A percentile compares a stretch with the other conserved stretches of the same genome.
Evolutionary conservation across 257 asterid species (phyloP).

Genomic region (Ehretia macrophylla): DNA sequence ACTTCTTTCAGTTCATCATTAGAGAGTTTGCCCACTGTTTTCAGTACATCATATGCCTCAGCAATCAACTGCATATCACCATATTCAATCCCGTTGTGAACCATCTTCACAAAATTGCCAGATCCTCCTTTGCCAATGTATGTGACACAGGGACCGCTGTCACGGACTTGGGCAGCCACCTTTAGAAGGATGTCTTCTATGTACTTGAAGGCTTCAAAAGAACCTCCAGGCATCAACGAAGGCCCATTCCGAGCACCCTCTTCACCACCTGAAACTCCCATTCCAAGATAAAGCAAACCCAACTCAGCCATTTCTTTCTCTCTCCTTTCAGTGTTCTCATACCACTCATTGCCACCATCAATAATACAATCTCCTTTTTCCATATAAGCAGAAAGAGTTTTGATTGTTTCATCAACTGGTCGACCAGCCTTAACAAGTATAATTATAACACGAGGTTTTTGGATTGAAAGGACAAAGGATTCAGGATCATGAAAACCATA

Average conservation of each 20-base stretch:
- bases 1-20: slow-evolving; percentile 69
- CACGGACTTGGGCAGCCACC: slow-evolving; percentile 94
- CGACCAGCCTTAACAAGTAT: slow-evolving; percentile 98
- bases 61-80: slow-evolving; percentile 98
- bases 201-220: slow-evolving; percentile 71
- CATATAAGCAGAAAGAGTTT: slow-evolving; percentile 79
- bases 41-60: slow-evolving; percentile 89
- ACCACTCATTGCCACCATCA: slow-evolving; percentile 99
- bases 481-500: slow-evolving; percentile 84
- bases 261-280: slow-evolving; percentile 99
- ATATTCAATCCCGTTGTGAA: slow-evolving; percentile 91
- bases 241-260: slow-evolving; percentile 97
- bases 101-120: slow-evolving; percentile 92
- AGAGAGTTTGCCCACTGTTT: slow-evolving; percentile 81
- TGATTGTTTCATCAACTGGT: slow-evolving; percentile 92
- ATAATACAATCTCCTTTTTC: slow-evolving; percentile 95
- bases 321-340: slow-evolving; percentile 95
- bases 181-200: slow-evolving; percentile 79
- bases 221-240: slow-evolving; percentile 97
- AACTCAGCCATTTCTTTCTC: slow-evolving; percentile 67
- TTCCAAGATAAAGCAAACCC: slow-evolving; percentile 87
- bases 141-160: slow-evolving; percentile 96
- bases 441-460: slow-evolving; percentile 89
- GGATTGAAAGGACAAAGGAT: slow-evolving; percentile 78
- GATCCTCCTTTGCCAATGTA: slow-evolving; percentile 90